A percentile compares a stretch with the other conserved stretches of the same genome.
Conservation (phyloP, 768 basidiomycete genomes). For the Amanita polypyramis region DNA sequence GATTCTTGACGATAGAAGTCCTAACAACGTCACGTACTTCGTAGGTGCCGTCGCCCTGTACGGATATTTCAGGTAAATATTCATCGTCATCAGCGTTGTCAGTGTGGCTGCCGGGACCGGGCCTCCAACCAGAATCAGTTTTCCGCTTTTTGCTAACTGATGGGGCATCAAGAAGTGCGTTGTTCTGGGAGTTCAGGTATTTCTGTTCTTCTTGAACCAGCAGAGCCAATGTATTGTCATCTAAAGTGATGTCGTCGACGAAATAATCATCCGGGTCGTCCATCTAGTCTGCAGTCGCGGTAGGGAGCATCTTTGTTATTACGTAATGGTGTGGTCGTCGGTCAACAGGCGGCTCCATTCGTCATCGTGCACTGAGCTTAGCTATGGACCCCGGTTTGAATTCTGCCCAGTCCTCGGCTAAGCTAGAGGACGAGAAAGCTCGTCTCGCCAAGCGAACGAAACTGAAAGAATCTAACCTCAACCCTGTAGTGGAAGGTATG, state of each 20-base stretch:
- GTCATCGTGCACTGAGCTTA: neutral
- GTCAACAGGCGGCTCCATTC: neutral
- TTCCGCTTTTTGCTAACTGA: constrained; percentile 45
- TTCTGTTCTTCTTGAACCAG: constrained; percentile 51
- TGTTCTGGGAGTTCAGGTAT: constrained; percentile 17
- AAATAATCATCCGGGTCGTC: constrained; percentile 56
- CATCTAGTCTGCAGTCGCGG: constrained; percentile 25
- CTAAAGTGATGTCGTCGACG: constrained; percentile 52
- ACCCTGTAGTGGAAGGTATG: constrained; percentile 38
- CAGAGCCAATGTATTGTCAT: constrained; percentile 49
- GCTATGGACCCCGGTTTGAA: constrained; percentile 22
- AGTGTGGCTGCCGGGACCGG: constrained; percentile 18
- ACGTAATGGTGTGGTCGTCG: constrained; percentile 4
- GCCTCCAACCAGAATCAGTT: constrained; percentile 34
- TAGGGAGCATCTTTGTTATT: neutral
- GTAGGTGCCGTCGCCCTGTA: constrained; percentile 51
- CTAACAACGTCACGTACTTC: constrained; percentile 20
- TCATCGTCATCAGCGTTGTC: constrained; percentile 31
- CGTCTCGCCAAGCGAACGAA: constrained; percentile 47
- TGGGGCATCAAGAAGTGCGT: constrained; percentile 18
- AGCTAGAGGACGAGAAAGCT: constrained; percentile 32
- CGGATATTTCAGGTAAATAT: constrained; percentile 51
- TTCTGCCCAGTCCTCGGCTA: constrained; percentile 16
- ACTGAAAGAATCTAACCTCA: constrained; percentile 47
- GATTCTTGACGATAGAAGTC: constrained; percentile 5